Evolutionary conservation across 2,329 filamentous ascomycete genomes (phyloP).

Genomic region (Fusarium pininemorale): DNA sequence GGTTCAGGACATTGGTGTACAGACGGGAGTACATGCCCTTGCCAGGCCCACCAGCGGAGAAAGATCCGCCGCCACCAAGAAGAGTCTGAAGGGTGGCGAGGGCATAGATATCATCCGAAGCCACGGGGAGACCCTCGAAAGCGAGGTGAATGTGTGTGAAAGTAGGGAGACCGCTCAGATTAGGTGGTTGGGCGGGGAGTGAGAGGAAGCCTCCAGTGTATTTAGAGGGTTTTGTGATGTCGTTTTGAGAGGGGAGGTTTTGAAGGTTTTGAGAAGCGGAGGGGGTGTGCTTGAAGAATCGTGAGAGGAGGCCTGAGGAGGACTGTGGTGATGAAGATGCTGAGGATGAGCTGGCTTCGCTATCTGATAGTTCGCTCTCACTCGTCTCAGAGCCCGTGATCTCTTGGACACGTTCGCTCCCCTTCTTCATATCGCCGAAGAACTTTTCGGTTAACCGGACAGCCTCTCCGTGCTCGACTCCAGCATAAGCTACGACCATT

Average conservation of each 20-base stretch:
- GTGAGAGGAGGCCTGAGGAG: slow-evolving; percentile 76
- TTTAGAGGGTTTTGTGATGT: slow-evolving; percentile 73
- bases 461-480: slow-evolving; percentile 83
- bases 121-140: slow-evolving; percentile 93
- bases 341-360: slow-evolving; percentile 45
- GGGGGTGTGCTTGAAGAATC: slow-evolving; percentile 82
- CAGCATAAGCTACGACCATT: slow-evolving; percentile 95
- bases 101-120: slow-evolving; percentile 92
- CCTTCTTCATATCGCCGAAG: slow-evolving; percentile 84
- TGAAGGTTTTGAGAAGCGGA: slow-evolving; percentile 71
- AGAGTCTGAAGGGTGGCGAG: slow-evolving; percentile 95
- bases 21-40: slow-evolving; percentile 99
- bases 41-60: slow-evolving; percentile 93
- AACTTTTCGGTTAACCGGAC: slow-evolving; percentile 81
- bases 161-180: slow-evolving; percentile 75
- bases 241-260: slow-evolving; percentile 57
- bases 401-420: slow-evolving; percentile 59
- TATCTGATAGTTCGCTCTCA: slow-evolving; percentile 49
- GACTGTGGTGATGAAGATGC: slow-evolving; percentile 55
- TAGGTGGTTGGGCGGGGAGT: slow-evolving; percentile 81
- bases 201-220: slow-evolving; percentile 96
- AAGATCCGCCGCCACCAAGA: slow-evolving; percentile 93
- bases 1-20: slow-evolving; percentile 97
- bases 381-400: slow-evolving; percentile 68
- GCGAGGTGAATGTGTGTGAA: slow-evolving; percentile 95